These are phyloP conservation scores for Malbranchea zuffiana DNA, from an alignment of 2,329 filamentous ascomycete species.

Conservation along the genomic window DNA sequence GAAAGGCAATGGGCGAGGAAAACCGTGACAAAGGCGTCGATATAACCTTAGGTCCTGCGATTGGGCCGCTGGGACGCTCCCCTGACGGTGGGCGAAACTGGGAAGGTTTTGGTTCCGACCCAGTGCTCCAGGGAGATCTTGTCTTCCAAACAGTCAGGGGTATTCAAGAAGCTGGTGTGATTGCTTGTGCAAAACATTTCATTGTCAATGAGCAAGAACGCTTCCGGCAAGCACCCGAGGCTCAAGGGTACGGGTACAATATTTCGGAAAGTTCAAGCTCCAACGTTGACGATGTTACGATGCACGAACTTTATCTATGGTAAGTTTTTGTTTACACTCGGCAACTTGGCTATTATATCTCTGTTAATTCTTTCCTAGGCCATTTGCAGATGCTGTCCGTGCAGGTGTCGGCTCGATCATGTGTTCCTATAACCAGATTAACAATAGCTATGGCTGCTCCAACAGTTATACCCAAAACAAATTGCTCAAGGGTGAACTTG, in stretches of 20 bases:
- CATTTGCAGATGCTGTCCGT: constrained; percentile 57
- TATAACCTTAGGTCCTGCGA: constrained; percentile 64
- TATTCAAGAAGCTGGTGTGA: constrained; percentile 69
- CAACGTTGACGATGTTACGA: constrained; percentile 53
- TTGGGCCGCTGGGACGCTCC: constrained; percentile 59
- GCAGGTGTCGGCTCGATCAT: constrained; percentile 56
- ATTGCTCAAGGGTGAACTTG: constrained; percentile 58
- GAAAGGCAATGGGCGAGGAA: constrained; percentile 63
- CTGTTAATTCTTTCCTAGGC: constrained; percentile 30
- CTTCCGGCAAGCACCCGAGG: constrained; percentile 53
- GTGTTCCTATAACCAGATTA: constrained; percentile 65
- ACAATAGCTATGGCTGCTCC: constrained; percentile 57
- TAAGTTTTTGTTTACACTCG: constrained; percentile 12
- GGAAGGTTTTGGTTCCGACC: constrained; percentile 59
- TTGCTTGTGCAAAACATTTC: constrained; percentile 73
- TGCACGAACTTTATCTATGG: constrained; percentile 55
- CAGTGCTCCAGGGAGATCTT: constrained; percentile 60
- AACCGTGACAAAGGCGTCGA: constrained; percentile 64
- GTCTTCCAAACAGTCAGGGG: constrained; percentile 65
- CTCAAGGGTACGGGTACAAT: constrained; percentile 49
- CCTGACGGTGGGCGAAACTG: constrained; percentile 61
- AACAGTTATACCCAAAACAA: constrained; percentile 51
- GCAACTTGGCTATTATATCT: background rate
- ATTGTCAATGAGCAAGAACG: constrained; percentile 65
- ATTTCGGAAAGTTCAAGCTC: constrained; percentile 51